phyloP scores from a whole-genome alignment of 495 filamentous ascomycete genomes.

The Xylaria nigripes region DNA sequence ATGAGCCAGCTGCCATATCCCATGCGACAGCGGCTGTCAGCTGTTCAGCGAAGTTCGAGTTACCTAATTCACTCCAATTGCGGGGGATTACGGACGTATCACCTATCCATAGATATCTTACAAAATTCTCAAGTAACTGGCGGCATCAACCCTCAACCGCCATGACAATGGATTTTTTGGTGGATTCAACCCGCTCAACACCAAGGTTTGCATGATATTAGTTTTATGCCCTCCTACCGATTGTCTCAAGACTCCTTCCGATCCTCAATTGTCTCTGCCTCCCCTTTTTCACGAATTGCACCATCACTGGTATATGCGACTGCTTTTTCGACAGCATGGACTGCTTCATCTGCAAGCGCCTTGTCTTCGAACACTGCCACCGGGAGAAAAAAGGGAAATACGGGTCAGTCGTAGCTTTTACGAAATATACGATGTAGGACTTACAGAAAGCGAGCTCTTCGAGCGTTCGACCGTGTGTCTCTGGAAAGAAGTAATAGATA shows the following conservation, averaged over 20 bases:
- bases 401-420: constrained; percentile 4
- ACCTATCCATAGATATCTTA: neutral
- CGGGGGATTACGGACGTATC: no score
- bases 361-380: constrained; percentile 40
- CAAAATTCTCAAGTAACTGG: neutral
- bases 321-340: constrained; percentile 34
- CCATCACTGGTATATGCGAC: constrained; percentile 8
- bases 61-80: no score
- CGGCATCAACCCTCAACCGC: neutral
- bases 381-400: neutral
- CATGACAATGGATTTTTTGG: neutral
- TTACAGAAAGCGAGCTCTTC: constrained; percentile 59
- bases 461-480: constrained; percentile 52
- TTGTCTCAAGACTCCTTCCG: neutral
- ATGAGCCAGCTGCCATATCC: neutral
- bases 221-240: neutral
- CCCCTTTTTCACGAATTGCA: neutral
- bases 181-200: no score
- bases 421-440: constrained; percentile 13
- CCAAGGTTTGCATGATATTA: neutral
- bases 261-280: neutral
- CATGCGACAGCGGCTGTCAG: neutral
- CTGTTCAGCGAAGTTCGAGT: no score
- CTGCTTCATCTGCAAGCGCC: constrained; percentile 30
- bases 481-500: constrained; percentile 58